phyloP scores from a whole-genome alignment of 2,329 filamentous ascomycete genomes.

The Pseudogymnoascus sp. region DNA sequence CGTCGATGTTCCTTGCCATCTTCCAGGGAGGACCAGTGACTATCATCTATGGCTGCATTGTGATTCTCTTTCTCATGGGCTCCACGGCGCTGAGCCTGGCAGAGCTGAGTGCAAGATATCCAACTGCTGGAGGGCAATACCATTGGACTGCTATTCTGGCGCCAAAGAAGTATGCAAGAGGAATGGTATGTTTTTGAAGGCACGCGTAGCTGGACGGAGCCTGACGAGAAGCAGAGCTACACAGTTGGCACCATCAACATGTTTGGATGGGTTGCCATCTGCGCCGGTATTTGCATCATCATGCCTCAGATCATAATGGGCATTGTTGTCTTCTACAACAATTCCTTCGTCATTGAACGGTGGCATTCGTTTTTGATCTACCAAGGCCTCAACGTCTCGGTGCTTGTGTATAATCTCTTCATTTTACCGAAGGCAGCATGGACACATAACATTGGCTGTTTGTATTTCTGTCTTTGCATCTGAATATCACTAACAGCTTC shows the following conservation, averaged over 20 bases:
- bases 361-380: slow-evolving; percentile 9
- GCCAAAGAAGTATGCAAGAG: slow-evolving; percentile 29
- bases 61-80: slow-evolving; percentile 3
- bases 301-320: slow-evolving; percentile 4
- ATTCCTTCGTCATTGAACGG: not conserved
- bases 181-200: slow-evolving; percentile 1
- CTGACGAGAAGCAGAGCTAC: not conserved
- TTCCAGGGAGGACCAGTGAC: slow-evolving; percentile 1
- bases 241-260: slow-evolving; percentile 3
- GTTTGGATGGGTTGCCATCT: slow-evolving; percentile 1
- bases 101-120: not conserved
- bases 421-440: slow-evolving; percentile 6
- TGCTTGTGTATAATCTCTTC: slow-evolving; percentile 7
- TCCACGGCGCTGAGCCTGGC: not conserved
- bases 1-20: not conserved
- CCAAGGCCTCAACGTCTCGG: not conserved
- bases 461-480: not conserved
- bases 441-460: slow-evolving; percentile 11
- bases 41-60: slow-evolving; percentile 1
- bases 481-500: not conserved
- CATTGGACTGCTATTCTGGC: slow-evolving; percentile 49
- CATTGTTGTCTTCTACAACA: slow-evolving; percentile 5
- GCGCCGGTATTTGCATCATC: slow-evolving; percentile 1
- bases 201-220: not conserved
- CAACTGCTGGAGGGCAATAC: slow-evolving; percentile 45